Percentiles rank a stretch among this genome's conserved stretches.
Conservation (phyloP, 2,329 filamentous ascomycete species). For the Magnaporthales sp. region DNA sequence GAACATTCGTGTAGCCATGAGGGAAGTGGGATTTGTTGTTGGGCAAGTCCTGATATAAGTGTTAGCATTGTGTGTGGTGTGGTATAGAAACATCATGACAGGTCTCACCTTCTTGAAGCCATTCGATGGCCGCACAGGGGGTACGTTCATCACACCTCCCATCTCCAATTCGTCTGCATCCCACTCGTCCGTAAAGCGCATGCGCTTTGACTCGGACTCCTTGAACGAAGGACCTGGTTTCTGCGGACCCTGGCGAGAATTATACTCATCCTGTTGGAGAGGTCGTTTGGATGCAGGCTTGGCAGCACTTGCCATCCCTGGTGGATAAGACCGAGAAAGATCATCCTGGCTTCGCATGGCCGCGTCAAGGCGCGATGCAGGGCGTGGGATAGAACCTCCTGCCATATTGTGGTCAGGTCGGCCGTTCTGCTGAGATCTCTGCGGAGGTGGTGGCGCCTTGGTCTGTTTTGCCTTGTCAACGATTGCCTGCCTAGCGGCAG, state of each 20-base stretch:
- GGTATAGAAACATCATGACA: background rate
- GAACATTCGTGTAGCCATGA: slow-evolving; percentile 40
- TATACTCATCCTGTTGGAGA: slow-evolving; percentile 52
- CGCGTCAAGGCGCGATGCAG: slow-evolving; percentile 51
- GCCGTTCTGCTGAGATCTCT: slow-evolving; percentile 44
- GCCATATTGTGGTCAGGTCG: slow-evolving; percentile 33
- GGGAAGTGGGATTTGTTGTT: slow-evolving; percentile 48
- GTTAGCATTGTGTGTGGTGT: slow-evolving; percentile 21
- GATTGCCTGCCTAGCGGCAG: slow-evolving; percentile 51
- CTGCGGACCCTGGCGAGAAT: slow-evolving; percentile 33
- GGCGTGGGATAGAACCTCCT: slow-evolving; percentile 25
- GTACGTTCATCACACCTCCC: slow-evolving; percentile 49
- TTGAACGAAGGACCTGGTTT: slow-evolving; percentile 49
- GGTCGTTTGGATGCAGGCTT: slow-evolving; percentile 70
- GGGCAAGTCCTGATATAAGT: slow-evolving; percentile 41
- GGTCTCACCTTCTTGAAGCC: slow-evolving; percentile 57
- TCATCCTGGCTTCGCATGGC: slow-evolving; percentile 49
- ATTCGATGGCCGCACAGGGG: slow-evolving; percentile 75
- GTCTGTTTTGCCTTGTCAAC: slow-evolving; percentile 60
- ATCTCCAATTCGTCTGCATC: slow-evolving; percentile 51
- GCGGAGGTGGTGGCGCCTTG: slow-evolving; percentile 51
- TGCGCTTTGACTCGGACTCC: slow-evolving; percentile 66
- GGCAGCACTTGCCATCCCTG: slow-evolving; percentile 51
- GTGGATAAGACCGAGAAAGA: slow-evolving; percentile 31
- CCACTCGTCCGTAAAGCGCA: slow-evolving; percentile 66